Evolutionary conservation across 2,329 filamentous ascomycete species (phyloP), one percentile per base, ranked within the genome.

Genomic region (Fusarium tupiense): DNA sequence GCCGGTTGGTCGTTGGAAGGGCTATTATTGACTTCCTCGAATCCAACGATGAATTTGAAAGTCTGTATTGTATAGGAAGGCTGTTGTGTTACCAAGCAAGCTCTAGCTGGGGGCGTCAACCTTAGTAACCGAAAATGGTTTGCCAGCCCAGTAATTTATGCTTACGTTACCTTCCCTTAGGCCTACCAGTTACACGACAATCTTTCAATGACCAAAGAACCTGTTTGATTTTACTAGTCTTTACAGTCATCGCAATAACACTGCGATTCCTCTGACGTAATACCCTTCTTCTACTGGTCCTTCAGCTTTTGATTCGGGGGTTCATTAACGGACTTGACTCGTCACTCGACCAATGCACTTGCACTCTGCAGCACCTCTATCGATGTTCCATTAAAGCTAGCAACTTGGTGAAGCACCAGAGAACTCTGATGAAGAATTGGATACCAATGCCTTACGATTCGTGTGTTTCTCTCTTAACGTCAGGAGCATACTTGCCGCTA

Each of bases 381-480:
- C n/a, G 31, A 24, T 22, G 20, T 19, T n/a, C 3, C 11, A 41
- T 29, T 29, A 11, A 22, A 40, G 16, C 20, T 13, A 31, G 14
- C 24, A 29, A n/a, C 20, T 19, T 13, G 14, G 35, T 19, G 17
- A n/a, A 5, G 24, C 24, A n/a, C 20, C 20, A 31, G 35, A 19
- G 20, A n/a, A n/a, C 24, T 14, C 24, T 13, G 13, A 16, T 8
- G 12, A 29, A 19, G 14, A 31, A 31, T 22, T 22, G 13, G 8
- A 14, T 29, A 40, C 16, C 22, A 13, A 4, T n/a, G 24, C 31
- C 20, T 11, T 16, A n/a, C 5, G 8, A 20, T 19, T 14, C 8
- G 0, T 5, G 20, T 6, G 8, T 2, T 56, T 29, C 20, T 17
- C 20, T 22, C 6, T 13, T 9, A 12, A n/a, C 2, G 11, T 8